Base-by-base conservation (phyloP, 2,329 filamentous ascomycete genomes). In the Emmonsiellopsis sp. region DNA sequence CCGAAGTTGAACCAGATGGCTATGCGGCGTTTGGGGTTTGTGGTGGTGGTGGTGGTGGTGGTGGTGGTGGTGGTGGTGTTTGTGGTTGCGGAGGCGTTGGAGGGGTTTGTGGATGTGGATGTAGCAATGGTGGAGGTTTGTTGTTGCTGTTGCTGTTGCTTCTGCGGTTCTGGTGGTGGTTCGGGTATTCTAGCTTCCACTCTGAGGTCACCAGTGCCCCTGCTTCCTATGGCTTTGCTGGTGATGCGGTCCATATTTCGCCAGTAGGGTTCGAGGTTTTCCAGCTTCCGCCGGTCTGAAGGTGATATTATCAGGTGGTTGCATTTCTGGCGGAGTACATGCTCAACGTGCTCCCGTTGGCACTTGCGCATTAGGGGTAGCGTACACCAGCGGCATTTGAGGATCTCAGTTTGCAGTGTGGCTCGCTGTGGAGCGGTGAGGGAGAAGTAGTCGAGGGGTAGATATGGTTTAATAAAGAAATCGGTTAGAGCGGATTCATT, bases 331-430 rank as follows among this genome's bases (percentile, higher is more conserved):
- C 56, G 58, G 17, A 72, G 59, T 1, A 62, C 62, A 53, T 71
- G 68, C 13, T 62, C 59, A 33, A 73, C 56, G 47, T 71, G 71
- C 37, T 71, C 65, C 8, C 59, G 57, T 51, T 73, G 70, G 56
- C 71, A 74, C 47, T 61, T 63, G 31, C 71, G 65, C 33, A 73
- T 61, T 21, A 74, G 56, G 0, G 61, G 52, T 9, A 70, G 49
- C 0, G 68, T 74, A 52, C 68, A 73, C 73, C 73, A 75, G 27
- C 65, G 63, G 54, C 68, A 72, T 10, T 60, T 54, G 8, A 74
- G 60, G 7, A 74, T 64, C 4, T 55, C 53, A 6, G 60, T 64
- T 55, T 74, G 72, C 14, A 75, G 60, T 5, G 60, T 49, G 10
- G 61, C 57, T 13, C 68, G 61, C 42, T 71, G 58, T 37, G 59